These are phyloP conservation scores for Lactifluus rugatus DNA, from an alignment of 768 basidiomycete species.

Conservation along the genomic window DNA sequence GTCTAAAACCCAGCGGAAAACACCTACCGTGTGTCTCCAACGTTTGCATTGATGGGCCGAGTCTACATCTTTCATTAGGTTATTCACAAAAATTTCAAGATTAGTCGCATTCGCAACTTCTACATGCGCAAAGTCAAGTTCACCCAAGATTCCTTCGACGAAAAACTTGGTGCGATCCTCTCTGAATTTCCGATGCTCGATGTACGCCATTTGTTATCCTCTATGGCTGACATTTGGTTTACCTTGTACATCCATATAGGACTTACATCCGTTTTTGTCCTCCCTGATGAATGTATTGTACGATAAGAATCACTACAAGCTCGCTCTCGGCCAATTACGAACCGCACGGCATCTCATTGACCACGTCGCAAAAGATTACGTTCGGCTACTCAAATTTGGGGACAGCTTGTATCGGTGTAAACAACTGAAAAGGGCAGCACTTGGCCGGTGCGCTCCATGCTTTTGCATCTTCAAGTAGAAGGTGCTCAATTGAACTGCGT, in stretches of 20 bases:
- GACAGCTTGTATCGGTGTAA: slow-evolving; percentile 98
- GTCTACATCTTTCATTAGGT: slow-evolving; percentile 39
- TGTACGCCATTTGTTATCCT: slow-evolving; percentile 40
- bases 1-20: slow-evolving; percentile 93
- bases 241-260: slow-evolving; percentile 31
- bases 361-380: slow-evolving; percentile 95
- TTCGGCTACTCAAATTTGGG: slow-evolving; percentile 93
- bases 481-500: not conserved
- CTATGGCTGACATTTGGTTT: not conserved
- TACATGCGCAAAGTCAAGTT: slow-evolving; percentile 99
- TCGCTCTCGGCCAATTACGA: slow-evolving; percentile 92
- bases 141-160: slow-evolving; percentile 93
- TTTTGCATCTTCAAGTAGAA: not conserved
- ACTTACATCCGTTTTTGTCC: slow-evolving; percentile 92
- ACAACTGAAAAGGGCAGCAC: slow-evolving; percentile 93
- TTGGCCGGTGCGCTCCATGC: slow-evolving; percentile 68
- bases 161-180: slow-evolving; percentile 88
- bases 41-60: not conserved
- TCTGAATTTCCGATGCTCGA: slow-evolving; percentile 97
- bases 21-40: slow-evolving; percentile 63
- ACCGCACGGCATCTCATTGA: slow-evolving; percentile 95
- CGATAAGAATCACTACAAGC: slow-evolving; percentile 99
- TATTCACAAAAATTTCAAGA: slow-evolving; percentile 99
- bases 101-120: slow-evolving; percentile 93
- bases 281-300: slow-evolving; percentile 97